Base-by-base conservation (phyloP, 169 alveolate species). In the Plasmodium ovale region DNA sequence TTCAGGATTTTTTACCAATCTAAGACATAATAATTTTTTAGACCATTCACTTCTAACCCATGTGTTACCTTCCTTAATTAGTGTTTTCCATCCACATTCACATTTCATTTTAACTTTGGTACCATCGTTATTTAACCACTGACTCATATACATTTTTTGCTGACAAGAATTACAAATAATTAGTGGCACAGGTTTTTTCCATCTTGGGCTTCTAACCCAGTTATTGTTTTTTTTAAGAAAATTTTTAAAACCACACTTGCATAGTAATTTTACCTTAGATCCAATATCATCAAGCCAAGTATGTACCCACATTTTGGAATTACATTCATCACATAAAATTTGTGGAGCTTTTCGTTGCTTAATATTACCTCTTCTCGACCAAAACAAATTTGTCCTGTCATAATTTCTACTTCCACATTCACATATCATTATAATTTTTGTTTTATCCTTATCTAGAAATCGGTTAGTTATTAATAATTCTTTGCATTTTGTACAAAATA, bases 21-120 rank as follows among this genome's bases (percentile, higher is more conserved):
- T 51, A 3, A 82, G 71, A 25, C 84, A 82, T 33, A 82, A 70
- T 54, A 82, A 68, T 65, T 68, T 82, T 82, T 82, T 82, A 19
- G 90, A 82, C 90, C 90, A 82, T 82, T 82, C 90, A 82, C 90
- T 82, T 51, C 90, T 65, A 51, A 82, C 90, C 90, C 90, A 82
- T 67, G 77, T 82, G 35, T 82, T 53, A 49, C 90, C 84, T 67
- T 65, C 90, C 54, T 82, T 82, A 44, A 82, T 82, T 35, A 82
- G 59, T 3, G 90, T 82, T 58, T 68, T 82, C 90, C 90, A 82
- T 6, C 90, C 90, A 67, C 90, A 82, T 25, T 82, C 82, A 44
- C 90, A 82, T 82, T 82, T 82, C 90, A 82, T 82, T 67, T 82
- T 82, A 33, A 82, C 90, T 33, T 82, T 82, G 3, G 90, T 82